Percentiles rank a stretch among this genome's conserved stretches.
Conservation (phyloP, 2,329 filamentous ascomycete genomes). For the Sordariomycetes sp. region DNA sequence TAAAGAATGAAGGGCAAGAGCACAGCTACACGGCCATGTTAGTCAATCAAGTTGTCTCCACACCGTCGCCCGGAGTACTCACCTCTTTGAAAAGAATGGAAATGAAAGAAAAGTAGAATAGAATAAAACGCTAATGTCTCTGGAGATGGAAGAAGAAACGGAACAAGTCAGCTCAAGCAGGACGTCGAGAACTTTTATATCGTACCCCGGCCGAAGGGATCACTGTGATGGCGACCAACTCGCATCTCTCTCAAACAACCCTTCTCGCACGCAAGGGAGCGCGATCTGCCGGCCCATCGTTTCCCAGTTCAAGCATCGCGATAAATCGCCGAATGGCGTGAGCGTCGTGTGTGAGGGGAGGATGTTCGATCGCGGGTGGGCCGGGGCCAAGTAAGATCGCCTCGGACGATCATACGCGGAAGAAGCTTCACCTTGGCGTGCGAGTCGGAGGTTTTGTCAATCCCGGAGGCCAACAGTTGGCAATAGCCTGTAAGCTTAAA, state of each 20-base stretch:
- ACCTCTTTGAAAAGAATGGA: background rate
- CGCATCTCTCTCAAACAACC: background rate
- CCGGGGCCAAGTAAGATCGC: background rate
- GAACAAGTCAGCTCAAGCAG: background rate
- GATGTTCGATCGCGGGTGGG: background rate
- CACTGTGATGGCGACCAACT: background rate
- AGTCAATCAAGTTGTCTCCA: background rate
- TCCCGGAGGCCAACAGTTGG: background rate
- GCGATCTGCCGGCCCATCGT: background rate
- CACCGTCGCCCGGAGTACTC: background rate
- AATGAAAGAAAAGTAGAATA: background rate
- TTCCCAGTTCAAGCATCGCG: background rate
- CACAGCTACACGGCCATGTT: conserved; percentile 1
- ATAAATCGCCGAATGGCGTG: background rate
- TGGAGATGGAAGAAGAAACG: background rate
- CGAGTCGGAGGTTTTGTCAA: background rate
- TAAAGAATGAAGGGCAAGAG: background rate
- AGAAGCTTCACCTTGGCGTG: background rate
- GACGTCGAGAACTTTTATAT: conserved; percentile 2
- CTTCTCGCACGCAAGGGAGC: background rate
- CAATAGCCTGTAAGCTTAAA: background rate
- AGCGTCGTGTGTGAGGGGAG: background rate
- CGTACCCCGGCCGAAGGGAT: background rate
- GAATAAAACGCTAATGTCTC: background rate
- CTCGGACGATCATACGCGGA: conserved; percentile 1